Evolutionary conservation across 352 stramenopile genomes (phyloP), one percentile per base, ranked within the genome.

Genomic region (Globisporangium cystogenes): DNA sequence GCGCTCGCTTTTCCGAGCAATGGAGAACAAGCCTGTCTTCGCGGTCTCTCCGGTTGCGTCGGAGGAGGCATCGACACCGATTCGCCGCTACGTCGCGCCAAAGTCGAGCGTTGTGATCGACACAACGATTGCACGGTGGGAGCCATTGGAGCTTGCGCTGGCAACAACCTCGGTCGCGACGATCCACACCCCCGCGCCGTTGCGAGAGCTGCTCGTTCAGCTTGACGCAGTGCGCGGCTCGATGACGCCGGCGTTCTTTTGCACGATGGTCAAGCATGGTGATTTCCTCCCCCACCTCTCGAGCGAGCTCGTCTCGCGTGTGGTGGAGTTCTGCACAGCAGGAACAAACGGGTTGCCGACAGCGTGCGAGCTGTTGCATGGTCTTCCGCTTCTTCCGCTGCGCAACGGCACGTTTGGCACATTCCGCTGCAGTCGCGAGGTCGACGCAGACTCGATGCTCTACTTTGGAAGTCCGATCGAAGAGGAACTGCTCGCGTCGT

Each of bases 201-300:
- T 85, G 31, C 64, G 57, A 15, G 65, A 68, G 7, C 52, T 88
- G 20, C 53, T 85, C 29, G 52, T 88, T 50, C 62, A 88, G 44
- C 51, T 72, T 31, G 48, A 82, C 51, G 64, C 64, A 39, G 70
- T 88, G 8, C 65, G 76, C 51, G 74, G 73, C 46, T 60, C 67
- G 18, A 86, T 74, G 74, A 85, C 70, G 15, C 75, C 77, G 26
- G 41, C 45, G 3, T 74, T 82, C 54, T 88, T 84, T 41, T 77
- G 74, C n/a, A 23, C 67, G 10, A 48, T 88, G 35, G 53, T 73
- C 24, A 53, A 60, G 31, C 48, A 60, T 44, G 65, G 63, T 29
- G 52, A 67, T 7, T 76, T 83, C 33, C 40, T 86, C 4, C 61
- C 65, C n/a, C 14, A 8, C 0, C 64, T 86, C 29, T 48, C 65